These are phyloP conservation scores for Barbatosphaeria neglecta DNA, from an alignment of 495 filamentous ascomycete genomes.

Conservation along the genomic window DNA sequence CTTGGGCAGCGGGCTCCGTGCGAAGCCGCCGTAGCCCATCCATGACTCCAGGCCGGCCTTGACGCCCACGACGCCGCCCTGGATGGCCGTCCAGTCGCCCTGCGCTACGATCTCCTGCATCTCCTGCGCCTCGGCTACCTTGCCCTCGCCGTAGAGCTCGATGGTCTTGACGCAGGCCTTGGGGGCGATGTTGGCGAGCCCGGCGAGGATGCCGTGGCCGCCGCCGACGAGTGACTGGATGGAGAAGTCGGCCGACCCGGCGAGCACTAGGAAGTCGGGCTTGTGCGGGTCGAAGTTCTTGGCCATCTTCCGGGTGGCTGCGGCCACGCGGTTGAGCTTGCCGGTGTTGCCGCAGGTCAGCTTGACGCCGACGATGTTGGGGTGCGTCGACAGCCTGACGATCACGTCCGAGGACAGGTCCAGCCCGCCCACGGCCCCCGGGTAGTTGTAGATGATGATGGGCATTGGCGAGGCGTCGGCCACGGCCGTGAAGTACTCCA, in stretches of 20 bases:
- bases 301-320: slow-evolving; percentile 61
- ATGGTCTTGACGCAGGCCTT: slow-evolving; percentile 60
- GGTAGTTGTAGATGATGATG: slow-evolving; percentile 89
- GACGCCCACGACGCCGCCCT: slow-evolving; percentile 75
- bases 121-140: slow-evolving; percentile 57
- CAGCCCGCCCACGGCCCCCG: slow-evolving; percentile 66
- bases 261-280: slow-evolving; percentile 62
- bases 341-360: slow-evolving; percentile 92
- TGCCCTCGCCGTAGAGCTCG: slow-evolving; percentile 59
- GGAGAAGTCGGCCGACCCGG: slow-evolving; percentile 84
- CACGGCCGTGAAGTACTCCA: slow-evolving; percentile 66
- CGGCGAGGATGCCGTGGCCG: slow-evolving; percentile 75
- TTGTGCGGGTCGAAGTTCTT: slow-evolving; percentile 52
- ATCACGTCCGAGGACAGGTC: slow-evolving; percentile 78
- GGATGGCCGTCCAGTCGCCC: slow-evolving; percentile 81
- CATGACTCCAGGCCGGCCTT: slow-evolving; percentile 68
- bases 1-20: slow-evolving; percentile 64
- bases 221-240: slow-evolving; percentile 76
- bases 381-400: slow-evolving; percentile 58
- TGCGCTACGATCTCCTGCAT: slow-evolving; percentile 70
- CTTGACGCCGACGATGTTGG: slow-evolving; percentile 85
- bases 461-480: slow-evolving; percentile 76
- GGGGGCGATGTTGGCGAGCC: slow-evolving; percentile 75
- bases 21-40: slow-evolving; percentile 71
- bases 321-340: slow-evolving; percentile 73